Conservation (phyloP, 2,329 filamentous ascomycete species). For the Claviceps digitariae region DNA sequence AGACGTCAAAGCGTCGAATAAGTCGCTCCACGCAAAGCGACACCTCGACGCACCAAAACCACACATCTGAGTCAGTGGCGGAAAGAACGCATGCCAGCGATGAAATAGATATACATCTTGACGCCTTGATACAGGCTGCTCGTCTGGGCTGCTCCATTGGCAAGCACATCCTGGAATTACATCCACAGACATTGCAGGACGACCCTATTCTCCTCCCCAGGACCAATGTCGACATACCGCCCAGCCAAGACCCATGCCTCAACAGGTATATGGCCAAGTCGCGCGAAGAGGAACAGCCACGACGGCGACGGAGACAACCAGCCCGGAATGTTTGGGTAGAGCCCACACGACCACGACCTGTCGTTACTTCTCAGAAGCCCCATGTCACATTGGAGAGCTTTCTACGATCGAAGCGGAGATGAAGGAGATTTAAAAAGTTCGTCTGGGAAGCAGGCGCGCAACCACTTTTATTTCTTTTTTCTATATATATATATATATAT, state of each 20-base stretch:
- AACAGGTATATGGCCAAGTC: slow-evolving; percentile 14
- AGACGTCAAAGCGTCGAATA: neutral
- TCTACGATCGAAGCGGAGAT: slow-evolving; percentile 14
- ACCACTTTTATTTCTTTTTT: no score
- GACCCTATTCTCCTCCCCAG: slow-evolving; percentile 23
- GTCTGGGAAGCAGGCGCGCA: no score
- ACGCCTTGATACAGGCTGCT: slow-evolving; percentile 19
- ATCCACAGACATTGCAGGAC: slow-evolving; percentile 25
- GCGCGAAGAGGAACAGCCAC: slow-evolving; percentile 3
- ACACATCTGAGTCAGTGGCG: neutral
- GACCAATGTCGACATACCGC: slow-evolving; percentile 18
- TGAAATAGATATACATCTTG: slow-evolving; percentile 15
- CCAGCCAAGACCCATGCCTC: slow-evolving; percentile 25
- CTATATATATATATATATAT: no score
- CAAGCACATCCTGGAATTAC: slow-evolving; percentile 24
- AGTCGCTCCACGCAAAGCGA: slow-evolving; percentile 6
- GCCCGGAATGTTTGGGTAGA: slow-evolving; percentile 11
- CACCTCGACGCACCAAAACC: neutral
- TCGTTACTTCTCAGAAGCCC: slow-evolving; percentile 4
- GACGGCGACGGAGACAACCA: slow-evolving; percentile 5
- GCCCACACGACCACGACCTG: slow-evolving; percentile 8
- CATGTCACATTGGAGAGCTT: slow-evolving; percentile 12
- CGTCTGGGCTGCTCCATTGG: slow-evolving; percentile 13
- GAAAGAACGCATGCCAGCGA: slow-evolving; percentile 1
- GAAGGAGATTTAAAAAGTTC: neutral